Evolutionary conservation across 2,329 filamentous ascomycete genomes (phyloP), one percentile per base, ranked within the genome.

Genomic region (Didymella sp.): DNA sequence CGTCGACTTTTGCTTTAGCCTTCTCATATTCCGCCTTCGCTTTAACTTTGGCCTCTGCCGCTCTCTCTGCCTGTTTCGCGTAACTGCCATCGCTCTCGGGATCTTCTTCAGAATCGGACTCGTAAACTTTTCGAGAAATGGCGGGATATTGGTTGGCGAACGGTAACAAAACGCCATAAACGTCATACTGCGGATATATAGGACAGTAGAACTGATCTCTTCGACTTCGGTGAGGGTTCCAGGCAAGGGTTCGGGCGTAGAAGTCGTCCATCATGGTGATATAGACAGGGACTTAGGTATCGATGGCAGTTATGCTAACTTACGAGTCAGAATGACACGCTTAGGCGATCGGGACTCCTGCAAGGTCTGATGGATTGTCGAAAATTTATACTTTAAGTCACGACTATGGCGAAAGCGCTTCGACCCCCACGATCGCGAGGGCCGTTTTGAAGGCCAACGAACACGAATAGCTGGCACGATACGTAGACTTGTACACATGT

Each of bases 1-100:
- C 33, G 0, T 50, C 46, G 7, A 35, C n/a, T 17, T 38, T 33
- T 6, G 27, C 40, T 40, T 56, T 56, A 9, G 21, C 41, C 13
- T 40, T 56, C n/a, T 56, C 40, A 6, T 27, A 30, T 7, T 50
- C 52, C 15, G 19, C 6, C 2, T 25, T 50, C 9, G 46, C 52
- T 28, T 51, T 35, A 5, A 51, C 28, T 21, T 56, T 47, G 8
- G 31, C 41, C 31, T 42, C 38, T 33, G 41, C 49, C 2, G 52
- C 41, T 6, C 37, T 50, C 8, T 37, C 33, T 37, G 33, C 33
- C 8, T 19, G 17, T 19, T 37, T 19, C 2, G 25, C 21, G 38
- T 33, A 3, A 45, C 25, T 17, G 27, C 13, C 46, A 7, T 45
- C 24, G 11, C 48, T n/a, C 3, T 38, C 22, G 17, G 11, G 50